Evolutionary conservation across 345 rosid species (phyloP), one percentile per base, ranked within the genome.

Genomic region (Populus simonii): DNA sequence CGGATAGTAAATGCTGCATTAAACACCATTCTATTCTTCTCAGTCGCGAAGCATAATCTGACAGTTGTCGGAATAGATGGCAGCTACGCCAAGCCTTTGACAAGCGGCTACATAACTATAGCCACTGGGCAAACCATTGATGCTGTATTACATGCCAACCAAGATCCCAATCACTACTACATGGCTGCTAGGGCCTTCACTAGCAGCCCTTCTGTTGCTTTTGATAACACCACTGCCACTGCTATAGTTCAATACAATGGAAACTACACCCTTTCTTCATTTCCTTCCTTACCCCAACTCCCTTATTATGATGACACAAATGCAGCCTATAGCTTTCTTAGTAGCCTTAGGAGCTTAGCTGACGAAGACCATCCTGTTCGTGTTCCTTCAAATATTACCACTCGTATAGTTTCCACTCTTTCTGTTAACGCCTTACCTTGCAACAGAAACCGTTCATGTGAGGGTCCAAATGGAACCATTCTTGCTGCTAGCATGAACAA

Each of bases 31-130:
- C 81, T 88, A 43, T 87, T 89, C 79, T 84, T 86, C 72, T 62
- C 76, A 5, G 72, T 88, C 35, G 84, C 84, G 7, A 74, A 85
- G 0, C 93, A 89, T 74, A 71, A 33, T 0, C 79, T 91, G 36
- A 85, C 87, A 0, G 85, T 86, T 4, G 85, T 88, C 1, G 86
- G 83, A 10, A 62, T 81, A 3, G 95, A 89, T 23, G 95, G 84
- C 22, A 63, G 75, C 71, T 89, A 89, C 88, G 81, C 84, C 27
- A 91, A 86, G 55, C 91, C 89, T 31, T 33, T 84, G 10, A 73
- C 78, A 11, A 57, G 61, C 12, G 71, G 25, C 3, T 74, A 76
- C 76, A 20, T 84, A 15, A 65, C 65, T 45, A 78, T 82, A 10
- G n/a, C 83, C 12, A 80, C 87, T 0, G 89, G 89, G 0, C 87